A percentile compares a stretch with the other conserved stretches of the same genome.
phyloP scores from a whole-genome alignment of 1,284 basidiomycete genomes.

The Mycena sp. region DNA sequence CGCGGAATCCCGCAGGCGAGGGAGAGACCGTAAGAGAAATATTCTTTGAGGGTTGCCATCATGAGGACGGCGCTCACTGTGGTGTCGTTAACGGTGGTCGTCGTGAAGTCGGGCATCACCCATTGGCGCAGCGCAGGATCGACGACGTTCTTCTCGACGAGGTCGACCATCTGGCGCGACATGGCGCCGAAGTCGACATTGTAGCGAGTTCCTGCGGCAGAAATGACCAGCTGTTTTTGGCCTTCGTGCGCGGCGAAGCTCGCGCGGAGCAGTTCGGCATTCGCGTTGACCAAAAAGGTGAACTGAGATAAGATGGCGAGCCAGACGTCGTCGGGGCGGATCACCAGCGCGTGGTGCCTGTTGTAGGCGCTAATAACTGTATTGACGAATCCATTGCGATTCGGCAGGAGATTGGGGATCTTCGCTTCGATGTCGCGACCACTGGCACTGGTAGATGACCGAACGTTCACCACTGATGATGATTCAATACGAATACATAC shows the following conservation, averaged over 20 bases:
- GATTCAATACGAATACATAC: too few species aligned
- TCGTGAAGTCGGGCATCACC: constrained; percentile 57
- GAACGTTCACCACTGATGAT: too few species aligned
- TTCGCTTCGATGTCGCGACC: too few species aligned
- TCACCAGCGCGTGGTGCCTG: constrained; percentile 39
- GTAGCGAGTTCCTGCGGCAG: constrained; percentile 37
- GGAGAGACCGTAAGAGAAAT: constrained; percentile 45
- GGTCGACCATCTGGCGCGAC: constrained; percentile 43
- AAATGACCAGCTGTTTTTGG: constrained; percentile 43
- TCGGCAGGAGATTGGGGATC: not conserved
- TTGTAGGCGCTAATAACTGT: constrained; percentile 49
- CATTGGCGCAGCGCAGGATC: constrained; percentile 50
- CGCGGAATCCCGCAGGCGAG: constrained; percentile 55
- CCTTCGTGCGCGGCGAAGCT: constrained; percentile 53
- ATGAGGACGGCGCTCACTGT: constrained; percentile 50
- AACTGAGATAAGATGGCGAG: constrained; percentile 54
- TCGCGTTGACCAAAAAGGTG: constrained; percentile 52
- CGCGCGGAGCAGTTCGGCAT: constrained; percentile 49
- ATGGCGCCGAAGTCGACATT: constrained; percentile 45
- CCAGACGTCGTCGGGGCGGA: constrained; percentile 55
- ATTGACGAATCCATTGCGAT: constrained; percentile 47
- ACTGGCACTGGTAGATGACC: too few species aligned
- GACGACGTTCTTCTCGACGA: constrained; percentile 45
- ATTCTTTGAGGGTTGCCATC: constrained; percentile 55
- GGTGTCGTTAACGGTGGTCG: constrained; percentile 53